Conservation (phyloP, 208 protist species). For the Zelonia costaricensis region DNA sequence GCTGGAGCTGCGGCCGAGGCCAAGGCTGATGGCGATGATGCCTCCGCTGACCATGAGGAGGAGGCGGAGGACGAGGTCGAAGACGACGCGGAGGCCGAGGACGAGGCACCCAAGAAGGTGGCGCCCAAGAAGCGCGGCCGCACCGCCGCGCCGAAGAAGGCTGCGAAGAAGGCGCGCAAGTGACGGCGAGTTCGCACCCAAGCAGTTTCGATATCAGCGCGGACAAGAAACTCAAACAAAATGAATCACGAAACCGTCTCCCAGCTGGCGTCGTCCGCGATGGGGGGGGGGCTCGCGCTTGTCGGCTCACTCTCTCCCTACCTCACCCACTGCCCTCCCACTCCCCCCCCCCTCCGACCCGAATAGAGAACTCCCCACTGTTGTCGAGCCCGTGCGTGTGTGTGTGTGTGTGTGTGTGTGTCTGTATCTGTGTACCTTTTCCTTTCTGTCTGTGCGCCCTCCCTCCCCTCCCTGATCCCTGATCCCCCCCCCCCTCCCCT, state of each 20-base stretch:
- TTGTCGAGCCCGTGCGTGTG: background rate
- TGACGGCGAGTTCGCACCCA: no score
- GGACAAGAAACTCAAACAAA: no score
- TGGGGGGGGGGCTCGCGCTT: no score
- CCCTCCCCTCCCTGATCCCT: background rate
- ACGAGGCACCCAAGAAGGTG: slow-evolving; percentile 16
- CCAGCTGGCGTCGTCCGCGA: no score
- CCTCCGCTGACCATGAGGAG: slow-evolving; percentile 10
- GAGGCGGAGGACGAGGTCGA: slow-evolving; percentile 13
- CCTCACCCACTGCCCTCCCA: background rate
- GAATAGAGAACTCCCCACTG: background rate
- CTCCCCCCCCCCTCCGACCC: background rate
- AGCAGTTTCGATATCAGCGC: no score
- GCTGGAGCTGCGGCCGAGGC: background rate
- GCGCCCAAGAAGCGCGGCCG: slow-evolving; percentile 37
- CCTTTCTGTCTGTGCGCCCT: background rate
- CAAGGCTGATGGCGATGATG: slow-evolving; percentile 12
- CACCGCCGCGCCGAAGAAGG: slow-evolving; percentile 34
- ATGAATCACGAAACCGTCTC: no score
- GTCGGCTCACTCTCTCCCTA: background rate
- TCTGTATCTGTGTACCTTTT: background rate
- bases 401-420: slow-evolving; percentile 5
- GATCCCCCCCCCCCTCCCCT: background rate
- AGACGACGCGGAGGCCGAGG: slow-evolving; percentile 13
- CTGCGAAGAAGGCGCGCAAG: slow-evolving; percentile 44